Base-by-base conservation (phyloP, 2,329 filamentous ascomycete species). In the Sporothrix sp. region DNA sequence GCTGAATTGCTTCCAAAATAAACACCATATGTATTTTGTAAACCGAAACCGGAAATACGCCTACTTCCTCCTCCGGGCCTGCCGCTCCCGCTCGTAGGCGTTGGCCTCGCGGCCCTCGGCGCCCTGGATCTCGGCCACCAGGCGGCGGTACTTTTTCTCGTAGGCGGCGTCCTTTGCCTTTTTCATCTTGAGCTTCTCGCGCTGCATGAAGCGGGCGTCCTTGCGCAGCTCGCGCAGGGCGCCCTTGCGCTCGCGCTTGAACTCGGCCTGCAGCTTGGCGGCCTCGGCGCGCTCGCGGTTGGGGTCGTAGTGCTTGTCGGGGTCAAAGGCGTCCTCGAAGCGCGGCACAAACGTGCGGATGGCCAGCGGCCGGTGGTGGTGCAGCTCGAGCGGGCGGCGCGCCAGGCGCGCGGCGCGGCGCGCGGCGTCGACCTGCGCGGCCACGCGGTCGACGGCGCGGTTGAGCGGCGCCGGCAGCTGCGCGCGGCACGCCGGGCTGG, bases 221-320 rank as follows among this genome's bases (percentile, higher is more conserved):
- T 96, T 97, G 64, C 93, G 80, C 60, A 98, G 72, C 70, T 98
- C 93, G 59, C 93, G 80, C 73, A 98, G 78, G 7, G 90, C 91
- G 2, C 90, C 91, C 79, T 98, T 98, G 67, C 81, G 79, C 76
- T 98, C 93, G 63, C 85, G 81, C 81, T 95, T 95, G 78, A 90
- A 87, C 72, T 97, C 91, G 56, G 83, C 83, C 70, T 82, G 83
- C 62, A 98, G 77, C 67, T 90, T 93, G 63, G 82, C 82, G 55
- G 85, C 69, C 63, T 96, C 89, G 20, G 87, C 84, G 30, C 93
- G 86, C 68, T 95, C 89, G 58, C 83, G 84, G 68, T 98, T 86
- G 1, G 89, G 89, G 64, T 98, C 94, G 78, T 98, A 97, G 76
- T 97, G 93, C 71, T 89, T 91, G 71, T 86, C 81, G 3, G 93